Conservation (phyloP, 2,329 filamentous ascomycete genomes). For the Colletotrichum agaves region DNA sequence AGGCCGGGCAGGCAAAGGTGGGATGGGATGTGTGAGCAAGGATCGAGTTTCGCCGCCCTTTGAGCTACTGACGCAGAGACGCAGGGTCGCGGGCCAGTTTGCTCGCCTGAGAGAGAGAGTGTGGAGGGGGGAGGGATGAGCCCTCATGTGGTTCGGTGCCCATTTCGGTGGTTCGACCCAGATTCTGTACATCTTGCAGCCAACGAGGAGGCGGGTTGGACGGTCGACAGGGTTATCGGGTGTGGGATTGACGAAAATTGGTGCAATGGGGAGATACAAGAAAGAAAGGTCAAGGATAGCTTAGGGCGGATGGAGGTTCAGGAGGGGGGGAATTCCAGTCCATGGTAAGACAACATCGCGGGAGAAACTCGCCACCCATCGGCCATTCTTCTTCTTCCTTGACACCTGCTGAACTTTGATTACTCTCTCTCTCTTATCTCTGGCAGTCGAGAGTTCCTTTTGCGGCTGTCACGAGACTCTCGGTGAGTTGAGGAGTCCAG, state of each 20-base stretch:
- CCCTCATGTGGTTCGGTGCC: slow-evolving; percentile 31
- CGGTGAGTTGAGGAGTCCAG: not conserved
- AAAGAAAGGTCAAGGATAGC: slow-evolving; percentile 6
- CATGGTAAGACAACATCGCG: slow-evolving; percentile 21
- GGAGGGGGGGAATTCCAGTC: slow-evolving; percentile 3
- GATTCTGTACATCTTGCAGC: slow-evolving; percentile 23
- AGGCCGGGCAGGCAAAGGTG: not conserved
- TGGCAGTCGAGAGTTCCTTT: not conserved
- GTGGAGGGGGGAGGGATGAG: slow-evolving; percentile 19
- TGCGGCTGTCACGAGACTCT: not conserved
- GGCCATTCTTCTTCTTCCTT: not conserved
- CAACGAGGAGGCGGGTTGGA: slow-evolving; percentile 30
- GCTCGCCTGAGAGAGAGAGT: slow-evolving; percentile 14
- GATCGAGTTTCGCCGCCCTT: slow-evolving; percentile 27
- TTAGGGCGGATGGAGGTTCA: slow-evolving; percentile 14
- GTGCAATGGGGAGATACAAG: slow-evolving; percentile 24
- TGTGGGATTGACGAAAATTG: slow-evolving; percentile 19
- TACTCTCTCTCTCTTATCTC: not conserved
- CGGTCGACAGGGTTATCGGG: slow-evolving; percentile 26
- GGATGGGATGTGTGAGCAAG: not conserved
- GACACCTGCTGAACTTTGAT: not conserved
- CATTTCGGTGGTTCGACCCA: slow-evolving; percentile 35
- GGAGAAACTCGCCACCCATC: slow-evolving; percentile 5
- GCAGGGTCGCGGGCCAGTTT: not conserved
- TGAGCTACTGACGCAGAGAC: not conserved